Conservation (phyloP, 2,329 filamentous ascomycete species). For the Cordyceps pruinosa region DNA sequence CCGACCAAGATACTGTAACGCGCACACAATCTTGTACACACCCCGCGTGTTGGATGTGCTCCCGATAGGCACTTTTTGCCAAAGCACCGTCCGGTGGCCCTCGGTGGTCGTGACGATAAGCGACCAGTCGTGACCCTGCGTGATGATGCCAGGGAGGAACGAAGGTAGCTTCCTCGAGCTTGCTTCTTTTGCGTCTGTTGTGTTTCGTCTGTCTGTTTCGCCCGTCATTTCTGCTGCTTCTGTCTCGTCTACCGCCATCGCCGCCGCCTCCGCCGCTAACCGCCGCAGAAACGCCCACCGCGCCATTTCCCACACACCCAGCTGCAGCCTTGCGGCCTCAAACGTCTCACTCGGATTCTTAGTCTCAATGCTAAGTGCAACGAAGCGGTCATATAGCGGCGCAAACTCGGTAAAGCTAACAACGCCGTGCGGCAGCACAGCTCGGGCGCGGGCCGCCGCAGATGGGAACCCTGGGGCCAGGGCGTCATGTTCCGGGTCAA, state of each 20-base stretch:
- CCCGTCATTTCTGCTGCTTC: neutral
- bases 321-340: neutral
- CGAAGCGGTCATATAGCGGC: neutral
- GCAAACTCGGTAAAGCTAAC: neutral
- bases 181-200: neutral
- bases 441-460: neutral
- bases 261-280: neutral
- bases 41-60: slow-evolving; percentile 13
- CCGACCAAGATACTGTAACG: slow-evolving; percentile 12
- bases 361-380: neutral
- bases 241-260: neutral
- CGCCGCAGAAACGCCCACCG: neutral
- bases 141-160: neutral
- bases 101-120: slow-evolving; percentile 12
- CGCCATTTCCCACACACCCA: neutral
- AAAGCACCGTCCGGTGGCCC: slow-evolving; percentile 10
- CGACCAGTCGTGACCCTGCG: slow-evolving; percentile 12
- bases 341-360: neutral
- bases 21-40: slow-evolving; percentile 15
- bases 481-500: neutral
- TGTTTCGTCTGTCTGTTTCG: neutral
- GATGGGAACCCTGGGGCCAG: neutral
- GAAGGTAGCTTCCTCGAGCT: neutral
- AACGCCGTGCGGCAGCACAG: neutral
- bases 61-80: slow-evolving; percentile 12